Base-by-base conservation (phyloP, 805 yeast species). In the Diddensiella transvaalensis region DNA sequence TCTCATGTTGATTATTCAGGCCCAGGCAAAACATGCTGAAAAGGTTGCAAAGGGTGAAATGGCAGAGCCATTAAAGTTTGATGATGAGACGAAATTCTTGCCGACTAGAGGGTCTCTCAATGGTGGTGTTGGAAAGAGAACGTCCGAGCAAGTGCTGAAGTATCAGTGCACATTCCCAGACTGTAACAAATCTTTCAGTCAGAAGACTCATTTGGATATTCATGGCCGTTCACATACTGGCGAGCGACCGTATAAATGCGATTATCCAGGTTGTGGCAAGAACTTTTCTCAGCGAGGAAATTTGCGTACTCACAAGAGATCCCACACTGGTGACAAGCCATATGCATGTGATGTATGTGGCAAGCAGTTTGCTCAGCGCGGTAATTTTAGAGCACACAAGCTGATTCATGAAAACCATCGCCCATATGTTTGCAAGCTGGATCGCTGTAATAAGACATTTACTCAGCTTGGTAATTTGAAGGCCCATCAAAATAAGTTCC, bases 321-420 rank as follows among this genome's bases (percentile, higher is more conserved):
- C 88, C 29, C 96, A 88, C 60, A 88, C 96, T 0, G 96, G 96
- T 22, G 96, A 90, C 60, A 85, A 86, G 62, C 98, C 97, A 3
- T 90, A 83, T 61, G 72, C 76, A 32, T 90, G 98, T 70, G 82
- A 80, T 17, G 67, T 77, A 6, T 90, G 98, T 66, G 78, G 79
- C 19, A 78, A 87, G 51, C 73, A 79, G 29, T 90, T 90, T 65
- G 87, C 95, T 46, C 77, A 96, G 59, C 87, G 90, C 66, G 98
- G 98, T 15, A 90, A 90, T 67, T 74, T 87, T 56, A 90, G 91
- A 22, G 95, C 96, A 2, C 98, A 90, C 67, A 72, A 75, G 64
- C 70, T 87, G 50, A 88, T 95, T 0, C 97, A 89, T 67, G 82
- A 82, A 48, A 81, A 85, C 58, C 71, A 79, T 48, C 82, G 85